Base-by-base conservation (phyloP, 768 basidiomycete species). In the Psilocybe tampanensis region DNA sequence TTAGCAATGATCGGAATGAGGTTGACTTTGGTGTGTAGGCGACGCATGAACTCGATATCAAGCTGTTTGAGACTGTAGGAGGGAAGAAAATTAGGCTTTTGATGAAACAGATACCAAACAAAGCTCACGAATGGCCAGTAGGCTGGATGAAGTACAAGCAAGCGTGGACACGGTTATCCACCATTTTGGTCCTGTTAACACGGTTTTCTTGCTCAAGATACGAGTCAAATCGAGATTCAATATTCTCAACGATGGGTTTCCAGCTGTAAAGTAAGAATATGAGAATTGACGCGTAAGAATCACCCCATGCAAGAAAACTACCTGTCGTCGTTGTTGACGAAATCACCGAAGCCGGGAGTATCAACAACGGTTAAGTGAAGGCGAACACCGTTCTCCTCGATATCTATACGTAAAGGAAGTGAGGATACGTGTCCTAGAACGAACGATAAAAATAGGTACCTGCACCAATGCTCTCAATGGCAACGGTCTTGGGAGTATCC, bases 131-230 rank as follows among this genome's bases (percentile, higher is more conserved):
- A 73, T 99, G 97, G 58, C 97, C 96, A 1, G 96, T 98, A 33
- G 97, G 94, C 69, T 98, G 95, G 63, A 99, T 95, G 73, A 99
- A 99, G 81, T 99, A 99, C 55, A 99, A 81, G 74, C 97, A 98
- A 15, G 97, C 97, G 71, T 99, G 97, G 41, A 99, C 92, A 45
- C 97, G 89, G 78, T 98, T 98, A 79, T 99, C 97, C 47, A 90
- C 86, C 59, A 97, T 85, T 73, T 98, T 98, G 67, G 78, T 82
- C 52, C 97, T 81, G 80, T 98, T 98, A 64, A 98, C 95, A 61
- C 96, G 90, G 78, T 97, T 98, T 79, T 99, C 97, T 72, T 98
- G 95, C 70, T 98, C 96, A 63, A 98, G 79, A 75, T 96, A 99
- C 2, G 94, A 91, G 70, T 98, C 97, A 66, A 97, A 98, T 51